Evolutionary conservation across 371 early-diverging fungal genomes (phyloP).

Genomic region (Saksenaea oblongispora): DNA sequence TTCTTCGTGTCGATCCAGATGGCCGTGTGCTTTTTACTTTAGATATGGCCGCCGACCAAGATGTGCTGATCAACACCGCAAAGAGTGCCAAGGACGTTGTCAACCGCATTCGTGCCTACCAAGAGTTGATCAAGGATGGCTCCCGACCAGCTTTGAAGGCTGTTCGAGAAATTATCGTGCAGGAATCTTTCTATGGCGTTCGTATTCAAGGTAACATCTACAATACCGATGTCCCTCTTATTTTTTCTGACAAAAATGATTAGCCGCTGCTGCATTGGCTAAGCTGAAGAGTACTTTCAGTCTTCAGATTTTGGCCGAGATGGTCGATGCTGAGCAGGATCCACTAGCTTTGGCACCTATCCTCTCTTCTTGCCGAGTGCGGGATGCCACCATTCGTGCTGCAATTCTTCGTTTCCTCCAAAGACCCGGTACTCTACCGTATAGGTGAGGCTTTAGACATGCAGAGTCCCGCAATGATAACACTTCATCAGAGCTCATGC

Average conservation of each 20-base stretch:
- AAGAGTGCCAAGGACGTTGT: slow-evolving; percentile 28
- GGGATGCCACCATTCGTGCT: slow-evolving; percentile 38
- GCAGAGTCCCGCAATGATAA: background rate
- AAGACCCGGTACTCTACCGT: slow-evolving; percentile 26
- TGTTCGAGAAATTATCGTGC: slow-evolving; percentile 26
- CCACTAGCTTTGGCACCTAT: slow-evolving; percentile 33
- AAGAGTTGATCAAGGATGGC: slow-evolving; percentile 45
- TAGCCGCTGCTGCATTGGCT: slow-evolving; percentile 37
- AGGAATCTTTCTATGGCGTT: slow-evolving; percentile 54
- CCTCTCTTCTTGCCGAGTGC: slow-evolving; percentile 12
- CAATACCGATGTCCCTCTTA: background rate
- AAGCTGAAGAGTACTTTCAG: slow-evolving; percentile 36
- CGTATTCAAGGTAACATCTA: slow-evolving; percentile 27
- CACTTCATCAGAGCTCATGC: slow-evolving; percentile 27
- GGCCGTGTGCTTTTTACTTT: slow-evolving; percentile 42
- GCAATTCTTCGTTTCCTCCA: slow-evolving; percentile 37
- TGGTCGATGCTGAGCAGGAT: slow-evolving; percentile 47
- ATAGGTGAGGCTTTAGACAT: slow-evolving; percentile 15
- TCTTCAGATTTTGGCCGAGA: slow-evolving; percentile 40
- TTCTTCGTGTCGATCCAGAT: slow-evolving; percentile 57
- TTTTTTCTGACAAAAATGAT: background rate
- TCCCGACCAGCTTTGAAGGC: slow-evolving; percentile 38
- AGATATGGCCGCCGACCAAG: slow-evolving; percentile 51
- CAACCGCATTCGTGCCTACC: slow-evolving; percentile 48
- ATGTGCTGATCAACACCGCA: slow-evolving; percentile 45